Evolutionary conservation across 2,329 filamentous ascomycete species (phyloP).

Genomic region (Hansfordia pulvinata): DNA sequence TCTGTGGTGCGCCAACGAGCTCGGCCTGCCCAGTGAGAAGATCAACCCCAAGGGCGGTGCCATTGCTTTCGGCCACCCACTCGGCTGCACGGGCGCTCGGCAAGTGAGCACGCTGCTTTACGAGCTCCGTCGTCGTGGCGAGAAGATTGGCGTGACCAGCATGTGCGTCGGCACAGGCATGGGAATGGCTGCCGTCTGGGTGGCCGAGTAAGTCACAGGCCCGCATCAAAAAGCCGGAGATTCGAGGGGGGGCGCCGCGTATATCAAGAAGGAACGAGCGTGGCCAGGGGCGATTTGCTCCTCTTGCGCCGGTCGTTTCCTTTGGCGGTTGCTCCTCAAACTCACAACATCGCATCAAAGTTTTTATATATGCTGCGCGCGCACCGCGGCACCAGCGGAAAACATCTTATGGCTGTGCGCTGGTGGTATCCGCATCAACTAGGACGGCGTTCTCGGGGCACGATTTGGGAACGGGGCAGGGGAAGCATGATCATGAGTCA

Average conservation of each 20-base stretch:
- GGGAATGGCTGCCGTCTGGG: constrained; percentile 96
- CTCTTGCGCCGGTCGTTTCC: too few relatives aligned
- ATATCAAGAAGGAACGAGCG: background rate
- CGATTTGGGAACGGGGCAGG: too few relatives aligned
- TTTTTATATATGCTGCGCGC: too few relatives aligned
- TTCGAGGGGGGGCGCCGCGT: background rate
- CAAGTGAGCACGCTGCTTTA: constrained; percentile 88
- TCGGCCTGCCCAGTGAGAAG: constrained; percentile 71
- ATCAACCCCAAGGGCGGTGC: constrained; percentile 96
- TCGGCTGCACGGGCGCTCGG: constrained; percentile 86
- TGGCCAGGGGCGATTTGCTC: background rate
- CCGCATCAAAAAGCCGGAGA: constrained; percentile 2
- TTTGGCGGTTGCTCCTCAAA: too few relatives aligned
- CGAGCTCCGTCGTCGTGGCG: constrained; percentile 70
- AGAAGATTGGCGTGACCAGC: constrained; percentile 81
- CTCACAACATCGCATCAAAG: too few relatives aligned
- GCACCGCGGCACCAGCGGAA: too few relatives aligned
- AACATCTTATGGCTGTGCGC: too few relatives aligned
- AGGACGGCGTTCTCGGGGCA: too few relatives aligned
- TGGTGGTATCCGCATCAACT: too few relatives aligned
- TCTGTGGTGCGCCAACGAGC: constrained; percentile 82
- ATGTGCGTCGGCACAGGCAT: constrained; percentile 93
- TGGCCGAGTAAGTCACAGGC: constrained; percentile 56
- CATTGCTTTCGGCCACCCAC: constrained; percentile 89
- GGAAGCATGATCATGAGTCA: too few relatives aligned